Evolutionary conservation across 2,329 filamentous ascomycete genomes (phyloP).

Genomic region (Trichoderma sp.): DNA sequence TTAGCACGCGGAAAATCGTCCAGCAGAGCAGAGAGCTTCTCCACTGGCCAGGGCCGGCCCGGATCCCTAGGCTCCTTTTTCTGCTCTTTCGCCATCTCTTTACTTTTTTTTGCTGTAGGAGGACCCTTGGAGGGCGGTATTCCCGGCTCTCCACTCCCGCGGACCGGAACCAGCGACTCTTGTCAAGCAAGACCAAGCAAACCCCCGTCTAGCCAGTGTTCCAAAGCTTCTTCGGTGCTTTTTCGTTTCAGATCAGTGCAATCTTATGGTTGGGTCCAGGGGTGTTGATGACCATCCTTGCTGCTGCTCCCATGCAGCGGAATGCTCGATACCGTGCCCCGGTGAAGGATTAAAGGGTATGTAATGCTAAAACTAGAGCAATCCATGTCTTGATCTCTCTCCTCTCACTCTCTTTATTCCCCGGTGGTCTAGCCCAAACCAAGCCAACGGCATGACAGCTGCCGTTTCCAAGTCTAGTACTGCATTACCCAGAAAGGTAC

Average conservation of each 20-base stretch:
- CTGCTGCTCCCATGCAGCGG: constrained; percentile 6
- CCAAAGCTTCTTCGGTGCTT: constrained; percentile 7
- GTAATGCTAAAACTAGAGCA: background rate
- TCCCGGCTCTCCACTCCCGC: background rate
- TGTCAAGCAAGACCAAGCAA: background rate
- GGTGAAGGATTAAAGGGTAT: background rate
- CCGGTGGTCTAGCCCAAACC: background rate
- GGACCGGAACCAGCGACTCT: background rate
- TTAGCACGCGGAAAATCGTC: background rate
- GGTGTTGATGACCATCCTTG: background rate
- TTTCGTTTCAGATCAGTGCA: constrained; percentile 15
- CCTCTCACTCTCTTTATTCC: background rate
- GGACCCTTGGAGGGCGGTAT: background rate
- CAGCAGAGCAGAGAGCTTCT: background rate
- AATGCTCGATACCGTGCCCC: constrained; percentile 2
- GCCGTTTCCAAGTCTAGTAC: background rate
- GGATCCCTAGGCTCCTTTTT: background rate
- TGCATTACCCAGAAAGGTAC: background rate
- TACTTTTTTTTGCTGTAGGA: background rate
- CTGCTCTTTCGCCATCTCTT: background rate
- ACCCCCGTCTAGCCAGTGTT: background rate
- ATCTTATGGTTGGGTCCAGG: constrained; percentile 4
- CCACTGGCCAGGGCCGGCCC: constrained; percentile 14
- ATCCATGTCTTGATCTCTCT: background rate
- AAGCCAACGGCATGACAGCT: constrained; percentile 3